Evolutionary conservation across 305 asterid species (phyloP).

Genomic region (Solanum hybrid): DNA sequence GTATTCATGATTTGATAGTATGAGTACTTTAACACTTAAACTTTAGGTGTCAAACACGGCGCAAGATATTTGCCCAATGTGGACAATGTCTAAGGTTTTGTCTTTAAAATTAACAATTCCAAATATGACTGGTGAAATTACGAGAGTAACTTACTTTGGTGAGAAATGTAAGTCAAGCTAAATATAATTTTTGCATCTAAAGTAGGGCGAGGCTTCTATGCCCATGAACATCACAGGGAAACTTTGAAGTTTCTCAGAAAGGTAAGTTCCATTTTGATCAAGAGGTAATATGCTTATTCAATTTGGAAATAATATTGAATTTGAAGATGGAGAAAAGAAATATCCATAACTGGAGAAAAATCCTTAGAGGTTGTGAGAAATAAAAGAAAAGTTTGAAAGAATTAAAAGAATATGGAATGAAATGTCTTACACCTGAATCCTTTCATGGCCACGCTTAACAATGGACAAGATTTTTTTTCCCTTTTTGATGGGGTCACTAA

Average conservation of each 20-base stretch:
- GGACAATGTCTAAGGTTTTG: neutral
- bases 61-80: neutral
- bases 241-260: neutral
- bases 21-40: neutral
- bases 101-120: neutral
- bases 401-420: neutral
- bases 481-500: neutral
- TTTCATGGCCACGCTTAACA: neutral
- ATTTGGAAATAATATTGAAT: neutral
- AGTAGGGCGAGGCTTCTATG: neutral
- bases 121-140: neutral
- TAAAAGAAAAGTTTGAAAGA: neutral
- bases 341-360: neutral
- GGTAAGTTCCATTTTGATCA: neutral
- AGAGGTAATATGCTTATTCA: neutral
- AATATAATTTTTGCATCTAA: neutral
- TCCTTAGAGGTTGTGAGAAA: neutral
- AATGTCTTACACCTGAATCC: neutral
- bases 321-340: neutral
- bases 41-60: neutral
- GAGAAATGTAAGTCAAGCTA: neutral
- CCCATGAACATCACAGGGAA: neutral
- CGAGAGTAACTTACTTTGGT: neutral
- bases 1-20: neutral
- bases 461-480: neutral